These are phyloP conservation scores for Porpolomopsis calyptriformis DNA, from an alignment of 768 basidiomycete species.

Conservation along the genomic window DNA sequence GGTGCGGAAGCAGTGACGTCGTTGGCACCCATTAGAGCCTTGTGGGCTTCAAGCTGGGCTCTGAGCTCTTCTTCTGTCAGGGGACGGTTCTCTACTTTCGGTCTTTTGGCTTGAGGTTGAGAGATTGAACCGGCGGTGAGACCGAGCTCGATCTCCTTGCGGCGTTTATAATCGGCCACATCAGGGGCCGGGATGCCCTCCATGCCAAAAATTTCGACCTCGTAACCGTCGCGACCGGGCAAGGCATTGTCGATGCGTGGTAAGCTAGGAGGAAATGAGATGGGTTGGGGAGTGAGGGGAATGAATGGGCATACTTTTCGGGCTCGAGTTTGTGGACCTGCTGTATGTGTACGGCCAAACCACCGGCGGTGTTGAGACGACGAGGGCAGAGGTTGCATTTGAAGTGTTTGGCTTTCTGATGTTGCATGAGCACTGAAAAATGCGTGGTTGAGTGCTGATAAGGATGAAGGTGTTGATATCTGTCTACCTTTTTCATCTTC, in stretches of 20 bases:
- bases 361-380: constrained; percentile 93
- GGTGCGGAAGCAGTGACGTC: constrained; percentile 28
- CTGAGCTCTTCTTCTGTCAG: constrained; percentile 77
- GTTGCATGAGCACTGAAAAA: constrained; percentile 83
- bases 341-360: constrained; percentile 94
- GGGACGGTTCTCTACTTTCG: constrained; percentile 67
- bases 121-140: constrained; percentile 73
- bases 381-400: constrained; percentile 95
- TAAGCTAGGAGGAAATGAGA: constrained; percentile 29
- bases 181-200: constrained; percentile 94
- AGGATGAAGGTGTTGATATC: constrained; percentile 9
- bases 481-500: constrained; percentile 93
- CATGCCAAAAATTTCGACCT: constrained; percentile 99
- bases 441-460: constrained; percentile 2
- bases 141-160: constrained; percentile 90
- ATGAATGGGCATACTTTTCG: constrained; percentile 53
- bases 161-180: constrained; percentile 89
- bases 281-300: neutral
- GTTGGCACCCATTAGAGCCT: constrained; percentile 74
- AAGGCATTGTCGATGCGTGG: constrained; percentile 94
- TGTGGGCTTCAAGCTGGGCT: constrained; percentile 81
- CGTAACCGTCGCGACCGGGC: constrained; percentile 93
- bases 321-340: constrained; percentile 99
- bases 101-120: constrained; percentile 70
- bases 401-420: constrained; percentile 99